Evolutionary conservation across 495 filamentous ascomycete genomes (phyloP).

Genomic region (Eremomyces bilateralis): DNA sequence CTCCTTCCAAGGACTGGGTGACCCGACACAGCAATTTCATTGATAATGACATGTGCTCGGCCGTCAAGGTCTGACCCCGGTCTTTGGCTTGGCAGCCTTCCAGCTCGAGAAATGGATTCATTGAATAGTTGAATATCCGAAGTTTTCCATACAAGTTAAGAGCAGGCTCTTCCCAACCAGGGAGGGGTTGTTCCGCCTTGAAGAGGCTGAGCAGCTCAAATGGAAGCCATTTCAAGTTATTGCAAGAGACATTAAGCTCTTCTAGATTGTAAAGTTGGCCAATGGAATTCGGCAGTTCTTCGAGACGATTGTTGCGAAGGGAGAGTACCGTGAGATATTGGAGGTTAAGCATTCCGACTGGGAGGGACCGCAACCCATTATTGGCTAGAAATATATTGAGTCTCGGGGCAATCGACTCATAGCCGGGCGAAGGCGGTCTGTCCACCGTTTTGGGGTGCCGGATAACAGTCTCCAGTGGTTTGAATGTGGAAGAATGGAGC

Average conservation of each 20-base stretch:
- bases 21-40: too few relatives aligned
- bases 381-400: slow-evolving; percentile 41
- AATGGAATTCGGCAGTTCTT: slow-evolving; percentile 41
- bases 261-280: slow-evolving; percentile 37
- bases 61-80: too few relatives aligned
- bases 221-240: slow-evolving; percentile 44
- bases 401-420: slow-evolving; percentile 28
- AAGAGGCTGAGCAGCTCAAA: slow-evolving; percentile 51
- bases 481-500: slow-evolving; percentile 21
- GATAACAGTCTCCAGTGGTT: slow-evolving; percentile 36
- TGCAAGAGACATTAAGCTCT: slow-evolving; percentile 49
- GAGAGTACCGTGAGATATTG: slow-evolving; percentile 43
- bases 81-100: too few relatives aligned
- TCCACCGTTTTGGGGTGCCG: slow-evolving; percentile 21
- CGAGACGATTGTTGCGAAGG: slow-evolving; percentile 47
- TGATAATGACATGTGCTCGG: too few relatives aligned
- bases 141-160: too few relatives aligned
- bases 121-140: too few relatives aligned
- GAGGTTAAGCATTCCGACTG: slow-evolving; percentile 29
- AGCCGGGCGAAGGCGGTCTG: slow-evolving; percentile 20
- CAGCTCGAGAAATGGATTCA: too few relatives aligned
- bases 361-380: slow-evolving; percentile 33
- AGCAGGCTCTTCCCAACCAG: too few relatives aligned
- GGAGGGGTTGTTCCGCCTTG: too few relatives aligned
- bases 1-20: too few relatives aligned